Evolutionary conservation across 2,329 filamentous ascomycete species (phyloP), one percentile per base, ranked within the genome.

Genomic region (Fusarium ramigenum): DNA sequence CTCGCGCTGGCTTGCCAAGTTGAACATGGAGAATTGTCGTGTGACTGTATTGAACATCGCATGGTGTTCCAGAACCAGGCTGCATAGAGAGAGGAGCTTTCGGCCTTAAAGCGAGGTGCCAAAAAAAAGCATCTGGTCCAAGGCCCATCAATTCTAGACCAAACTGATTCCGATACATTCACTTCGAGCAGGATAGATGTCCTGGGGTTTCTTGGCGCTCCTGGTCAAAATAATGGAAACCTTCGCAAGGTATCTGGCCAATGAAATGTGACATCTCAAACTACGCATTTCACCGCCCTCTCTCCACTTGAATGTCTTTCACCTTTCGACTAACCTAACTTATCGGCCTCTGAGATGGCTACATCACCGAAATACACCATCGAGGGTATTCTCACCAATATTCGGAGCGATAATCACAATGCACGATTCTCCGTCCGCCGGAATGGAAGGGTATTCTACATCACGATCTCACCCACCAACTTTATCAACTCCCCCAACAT

Each of bases 371-470:
- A 25, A 70, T 68, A 65, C n/a, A 46, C 32, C 8, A 62, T 68
- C 40, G 64, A 70, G 43, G 5, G 7, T 2, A 23, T 64, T 11
- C 44, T 50, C 36, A 68, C 64, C 64, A 21, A 53, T 18, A 19
- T 25, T 12, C 39, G 58, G 12, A 40, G 50, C 5, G 47, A 58
- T 61, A 52, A 63, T 28, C 54, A 60, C 16, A 32, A 68, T 47
- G 44, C 49, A 34, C 50, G 21, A 50, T 76, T 75, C 7, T 43
- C 34, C 9, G 47, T 77, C 42, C 69, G 73, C 25, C 68, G 69
- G 36, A 75, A 77, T 21, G 61, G 75, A 28, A 75, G 63, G 57
- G 46, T 50, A 2, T 75, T 77, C 57, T 72, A 70, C 40, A 75
- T 77, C 15, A 43, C 43, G 0, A 46, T 73, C 32, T 72, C 64